phyloP scores from a whole-genome alignment of 1,139 yeast genomes.

The Candida pseudocylindracea region DNA sequence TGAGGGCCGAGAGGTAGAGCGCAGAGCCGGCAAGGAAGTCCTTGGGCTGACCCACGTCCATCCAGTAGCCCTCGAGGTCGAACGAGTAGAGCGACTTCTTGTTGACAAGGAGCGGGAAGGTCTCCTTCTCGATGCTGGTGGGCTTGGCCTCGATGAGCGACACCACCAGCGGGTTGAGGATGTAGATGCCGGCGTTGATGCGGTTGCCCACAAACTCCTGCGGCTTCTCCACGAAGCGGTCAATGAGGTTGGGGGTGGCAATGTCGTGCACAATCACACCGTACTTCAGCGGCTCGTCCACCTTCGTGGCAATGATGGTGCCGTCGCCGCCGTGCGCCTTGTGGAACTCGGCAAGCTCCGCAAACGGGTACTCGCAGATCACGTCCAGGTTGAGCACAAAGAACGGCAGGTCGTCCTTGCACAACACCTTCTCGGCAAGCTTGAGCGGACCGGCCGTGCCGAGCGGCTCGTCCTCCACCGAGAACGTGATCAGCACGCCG shows the following conservation, averaged over 20 bases:
- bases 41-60: slow-evolving; percentile 99
- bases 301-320: slow-evolving; percentile 98
- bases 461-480: slow-evolving; percentile 97
- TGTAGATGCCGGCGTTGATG: slow-evolving; percentile 93
- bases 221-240: slow-evolving; percentile 98
- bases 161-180: slow-evolving; percentile 89
- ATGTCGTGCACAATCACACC: slow-evolving; percentile 98
- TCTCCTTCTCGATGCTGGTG: slow-evolving; percentile 97
- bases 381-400: slow-evolving; percentile 97
- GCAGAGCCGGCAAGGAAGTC: slow-evolving; percentile 96
- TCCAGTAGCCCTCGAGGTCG: slow-evolving; percentile 99
- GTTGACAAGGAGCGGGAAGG: slow-evolving; percentile 92
- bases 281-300: slow-evolving; percentile 97
- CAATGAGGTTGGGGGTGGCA: slow-evolving; percentile 71
- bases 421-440: slow-evolving; percentile 84
- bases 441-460: slow-evolving; percentile 99
- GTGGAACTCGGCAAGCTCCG: slow-evolving; percentile 85
- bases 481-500: slow-evolving; percentile 88
- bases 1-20: slow-evolving; percentile 68
- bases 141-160: slow-evolving; percentile 96
- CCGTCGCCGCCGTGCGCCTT: slow-evolving; percentile 92
- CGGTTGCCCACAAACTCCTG: slow-evolving; percentile 97
- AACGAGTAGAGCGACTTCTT: slow-evolving; percentile 78
- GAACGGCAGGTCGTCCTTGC: slow-evolving; percentile 90
- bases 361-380: slow-evolving; percentile 95